Conservation (phyloP, 257 asterid species). For the Paulownia fortunei region DNA sequence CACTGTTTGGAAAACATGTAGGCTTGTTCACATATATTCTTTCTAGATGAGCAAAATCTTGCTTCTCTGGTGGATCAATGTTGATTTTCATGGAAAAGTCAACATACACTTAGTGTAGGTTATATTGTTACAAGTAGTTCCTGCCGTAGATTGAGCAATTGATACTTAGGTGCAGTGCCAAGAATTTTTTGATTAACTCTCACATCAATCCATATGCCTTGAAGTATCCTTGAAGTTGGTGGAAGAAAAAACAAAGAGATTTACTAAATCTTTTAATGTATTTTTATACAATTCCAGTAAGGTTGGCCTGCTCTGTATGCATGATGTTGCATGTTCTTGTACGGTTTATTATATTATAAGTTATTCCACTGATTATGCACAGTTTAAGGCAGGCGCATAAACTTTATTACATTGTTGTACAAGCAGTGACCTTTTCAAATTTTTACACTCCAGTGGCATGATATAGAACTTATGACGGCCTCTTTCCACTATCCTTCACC, state of each 20-base stretch:
- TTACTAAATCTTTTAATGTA: not conserved
- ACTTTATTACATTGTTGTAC: not conserved
- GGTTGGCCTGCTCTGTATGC: not conserved
- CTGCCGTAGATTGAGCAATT: not conserved
- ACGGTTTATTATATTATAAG: not conserved
- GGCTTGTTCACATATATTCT: not conserved
- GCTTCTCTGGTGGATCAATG: not conserved
- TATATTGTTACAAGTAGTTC: not conserved
- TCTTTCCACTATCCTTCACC: not conserved
- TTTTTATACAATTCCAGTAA: not conserved
- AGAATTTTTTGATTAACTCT: too few relatives aligned
- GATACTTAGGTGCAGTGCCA: not conserved
- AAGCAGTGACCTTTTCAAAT: not conserved
- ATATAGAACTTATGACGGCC: not conserved
- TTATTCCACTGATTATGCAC: not conserved
- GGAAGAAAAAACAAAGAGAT: not conserved
- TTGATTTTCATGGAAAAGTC: not conserved
- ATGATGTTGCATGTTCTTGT: not conserved
- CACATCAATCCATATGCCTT: too few relatives aligned
- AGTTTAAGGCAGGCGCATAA: not conserved
- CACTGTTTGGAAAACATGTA: not conserved
- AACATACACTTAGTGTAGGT: not conserved
- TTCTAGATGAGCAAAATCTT: not conserved
- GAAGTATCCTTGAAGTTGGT: too few relatives aligned
- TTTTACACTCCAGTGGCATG: not conserved